Base-by-base conservation (phyloP, 2,329 filamentous ascomycete genomes). In the Thelonectria rubi region DNA sequence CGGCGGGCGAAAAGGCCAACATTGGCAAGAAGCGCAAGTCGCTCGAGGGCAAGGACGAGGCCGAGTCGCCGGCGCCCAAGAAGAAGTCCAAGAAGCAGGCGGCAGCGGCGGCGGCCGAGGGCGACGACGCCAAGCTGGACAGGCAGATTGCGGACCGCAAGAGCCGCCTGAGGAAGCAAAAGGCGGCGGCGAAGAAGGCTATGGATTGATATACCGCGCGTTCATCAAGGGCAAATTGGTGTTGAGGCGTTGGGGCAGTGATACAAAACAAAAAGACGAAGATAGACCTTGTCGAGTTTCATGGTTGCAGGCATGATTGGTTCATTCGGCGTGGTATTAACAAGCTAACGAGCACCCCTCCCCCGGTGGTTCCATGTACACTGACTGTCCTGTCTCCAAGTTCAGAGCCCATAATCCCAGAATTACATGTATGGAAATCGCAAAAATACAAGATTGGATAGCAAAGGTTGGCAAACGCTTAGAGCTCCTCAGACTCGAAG, bases 1-100 rank as follows among this genome's bases (percentile, higher is more conserved):
- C 73, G 68, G 65, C 58, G 8, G 62, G 64, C 6, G 74, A 83
- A 64, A 85, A 84, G 79, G 78, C 85, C 68, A 88, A 88, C 73
- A 78, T 87, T 37, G 85, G 85, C 71, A 92, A 91, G 85, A 87
- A 87, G 81, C 81, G 85, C 67, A 88, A 87, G 79, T 79, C 82
- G 1, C 70, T 83, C 54, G 73, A 73, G 18, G 73, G 68, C 47
- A 64, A 62, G 26, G 43, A 47, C 34, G 82, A 82, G 70, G 71
- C 72, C 32, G 84, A 84, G 74, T 79, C 82, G 42, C 66, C 72
- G 39, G 72, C 68, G 1, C 67, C 72, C 45, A 80, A 79, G 65
- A 82, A 78, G 67, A 75, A 77, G 69, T 70, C 74, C 48, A 74
- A 75, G 68, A 73, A 72, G 61, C 75, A 76, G 20, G 69, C 75